These are phyloP conservation scores for Coix lacrymajobi DNA, from an alignment of 176 grass and related monocot species.

Conservation along the genomic window DNA sequence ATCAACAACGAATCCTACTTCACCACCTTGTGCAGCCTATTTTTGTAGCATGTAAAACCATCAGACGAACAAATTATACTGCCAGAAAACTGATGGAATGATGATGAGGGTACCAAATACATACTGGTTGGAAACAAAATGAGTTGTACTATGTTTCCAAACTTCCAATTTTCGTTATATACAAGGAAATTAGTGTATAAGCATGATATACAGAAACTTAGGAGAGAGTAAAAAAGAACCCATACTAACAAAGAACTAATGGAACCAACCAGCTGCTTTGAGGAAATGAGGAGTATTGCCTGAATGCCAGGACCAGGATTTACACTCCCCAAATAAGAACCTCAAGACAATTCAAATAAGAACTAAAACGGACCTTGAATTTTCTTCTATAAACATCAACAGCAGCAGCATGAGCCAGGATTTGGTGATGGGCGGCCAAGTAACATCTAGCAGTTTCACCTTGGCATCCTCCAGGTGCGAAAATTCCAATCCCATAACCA, in stretches of 20 bases:
- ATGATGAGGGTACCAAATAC: background rate
- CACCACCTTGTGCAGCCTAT: conserved; percentile 82
- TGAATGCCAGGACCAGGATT: background rate
- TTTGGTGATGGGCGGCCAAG: conserved; percentile 82
- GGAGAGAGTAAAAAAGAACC: background rate
- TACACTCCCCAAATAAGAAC: background rate
- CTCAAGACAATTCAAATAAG: background rate
- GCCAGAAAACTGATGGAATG: conserved; percentile 1
- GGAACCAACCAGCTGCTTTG: background rate
- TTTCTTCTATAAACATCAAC: conserved; percentile 82
- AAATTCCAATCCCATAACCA: conserved; percentile 78
- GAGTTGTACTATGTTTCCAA: background rate
- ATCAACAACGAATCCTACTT: conserved; percentile 83
- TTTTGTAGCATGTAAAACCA: conserved; percentile 26
- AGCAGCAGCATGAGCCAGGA: conserved; percentile 89
- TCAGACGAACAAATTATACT: conserved; percentile 25
- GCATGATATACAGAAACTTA: background rate
- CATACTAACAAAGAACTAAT: background rate
- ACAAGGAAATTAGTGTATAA: background rate
- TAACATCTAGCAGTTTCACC: conserved; percentile 49
- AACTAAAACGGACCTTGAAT: conserved; percentile 59
- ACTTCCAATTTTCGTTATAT: background rate
- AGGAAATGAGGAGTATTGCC: background rate
- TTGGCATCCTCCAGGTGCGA: conserved; percentile 77
- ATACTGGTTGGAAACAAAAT: background rate